Base-by-base conservation (phyloP, 495 filamentous ascomycete genomes). In the Daldinia caldariorum region DNA sequence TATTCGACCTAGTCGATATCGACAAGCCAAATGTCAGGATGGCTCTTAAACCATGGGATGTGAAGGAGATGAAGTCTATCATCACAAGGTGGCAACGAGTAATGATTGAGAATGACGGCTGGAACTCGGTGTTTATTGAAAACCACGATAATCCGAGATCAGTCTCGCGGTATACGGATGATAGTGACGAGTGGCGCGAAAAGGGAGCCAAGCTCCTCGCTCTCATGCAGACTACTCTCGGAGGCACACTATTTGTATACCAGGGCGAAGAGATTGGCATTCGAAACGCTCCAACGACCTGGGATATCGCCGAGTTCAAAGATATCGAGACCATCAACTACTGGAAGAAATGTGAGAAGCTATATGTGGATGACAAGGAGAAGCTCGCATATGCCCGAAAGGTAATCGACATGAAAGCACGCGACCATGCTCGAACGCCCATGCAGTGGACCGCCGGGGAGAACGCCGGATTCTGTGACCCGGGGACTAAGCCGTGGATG, bases 241-340 rank as follows among this genome's bases (percentile, higher is more conserved):
- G 82, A 4, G 89, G 89, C 1, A 90, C 89, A 0, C 80, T 88
- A 4, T 91, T 88, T 61, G 75, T 91, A 1, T 91, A 89, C 66
- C 88, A 92, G 70, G 89, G 89, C n/a, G 86, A 92, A 67, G 89
- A 92, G 72, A 66, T 91, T 0, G 89, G 87, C 0, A 89, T 90
- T 81, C 79, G 81, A 4, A 91, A 91, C 70, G 83, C 85, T 1
- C 88, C 89, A 0, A 63, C 66, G 1, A 74, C 78, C 4, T 91
- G 89, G 89, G 79, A 76, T 3, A 84, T 89, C 16, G 83, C 85
- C 7, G 86, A 91, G 60, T 91, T 88, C 76, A 88, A 87, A 63
- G 89, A 92, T 62, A 80, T 90, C 49, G 87, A 89, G 57, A 86
- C 85, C 37, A 77, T 85, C 1, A 90, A 89, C 59, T 87, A 88